Evolutionary conservation across 768 basidiomycete genomes (phyloP), one percentile per base, ranked within the genome.

Genomic region (Artomyces pyxidatus): DNA sequence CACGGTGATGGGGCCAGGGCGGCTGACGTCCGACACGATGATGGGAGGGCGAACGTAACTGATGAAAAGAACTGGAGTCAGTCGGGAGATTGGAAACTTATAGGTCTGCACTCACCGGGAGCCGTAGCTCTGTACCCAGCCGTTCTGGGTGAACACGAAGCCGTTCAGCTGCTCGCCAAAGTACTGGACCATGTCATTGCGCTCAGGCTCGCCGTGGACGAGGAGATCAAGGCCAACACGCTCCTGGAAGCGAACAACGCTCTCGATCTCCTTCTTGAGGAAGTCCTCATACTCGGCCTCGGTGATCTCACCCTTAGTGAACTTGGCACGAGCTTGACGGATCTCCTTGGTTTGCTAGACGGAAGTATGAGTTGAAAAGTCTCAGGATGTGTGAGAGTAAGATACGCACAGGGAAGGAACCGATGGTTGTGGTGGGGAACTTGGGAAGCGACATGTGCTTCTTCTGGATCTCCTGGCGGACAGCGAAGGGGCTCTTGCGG

Each of bases 181-280:
- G 82, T 99, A 99, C 73, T 98, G 94, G 55, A 96, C 94, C 95
- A 98, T 98, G 78, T 97, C 95, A 68, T 97, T 97, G 62, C 95
- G 83, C 76, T 99, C 95, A 47, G 95, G 88, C 70, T 99, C 96
- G 63, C 96, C 96, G 69, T 99, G 96, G 53, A 99, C 96, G 60
- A 98, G 79, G 50, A 99, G 79, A 70, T 99, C 96, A 59, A 99
- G 83, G 58, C 89, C 95, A 58, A 93, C 79, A 69, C 80, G 83
- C 77, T 98, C 95, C 71, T 99, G 96, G 90, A 98, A 95, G 56
- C 82, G 78, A 59, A 98, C 94, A 54, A 92, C 93, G 47, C 67
- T 68, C 72, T 95, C 80, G 60, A 99, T 88, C 72, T 99, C 96
- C 74, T 92, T 89, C 78, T 94, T 86, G 75, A 99, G 94, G 76